These are phyloP conservation scores for Claviceps sp. DNA, from an alignment of 2,329 filamentous ascomycete genomes.

Conservation along the genomic window DNA sequence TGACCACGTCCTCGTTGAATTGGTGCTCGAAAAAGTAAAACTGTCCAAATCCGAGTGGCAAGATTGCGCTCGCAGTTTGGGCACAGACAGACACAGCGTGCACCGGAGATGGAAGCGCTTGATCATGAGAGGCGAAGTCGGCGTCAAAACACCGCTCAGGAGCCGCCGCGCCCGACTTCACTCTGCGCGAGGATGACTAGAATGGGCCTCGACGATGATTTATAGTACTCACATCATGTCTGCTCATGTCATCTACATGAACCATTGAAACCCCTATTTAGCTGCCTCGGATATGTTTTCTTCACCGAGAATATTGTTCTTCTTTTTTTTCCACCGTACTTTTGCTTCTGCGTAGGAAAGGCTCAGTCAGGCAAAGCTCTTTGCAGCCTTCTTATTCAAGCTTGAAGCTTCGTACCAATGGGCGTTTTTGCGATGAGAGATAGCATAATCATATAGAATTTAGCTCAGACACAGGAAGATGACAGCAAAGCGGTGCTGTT, in stretches of 20 bases:
- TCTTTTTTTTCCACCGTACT: no score
- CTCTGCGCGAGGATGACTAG: constrained; percentile 32
- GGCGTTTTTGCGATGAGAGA: no score
- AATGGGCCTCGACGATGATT: not conserved
- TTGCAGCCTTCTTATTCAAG: no score
- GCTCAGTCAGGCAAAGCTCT: no score
- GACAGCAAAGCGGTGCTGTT: no score
- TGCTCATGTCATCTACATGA: not conserved
- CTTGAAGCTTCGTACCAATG: no score
- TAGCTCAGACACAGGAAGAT: no score
- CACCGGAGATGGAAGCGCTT: constrained; percentile 51
- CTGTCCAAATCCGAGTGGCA: constrained; percentile 53
- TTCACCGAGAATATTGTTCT: no score
- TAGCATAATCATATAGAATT: no score
- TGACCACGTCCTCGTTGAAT: constrained; percentile 51
- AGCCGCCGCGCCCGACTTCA: constrained; percentile 33
- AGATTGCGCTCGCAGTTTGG: constrained; percentile 50
- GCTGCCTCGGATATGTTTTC: not conserved
- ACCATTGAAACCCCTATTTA: not conserved
- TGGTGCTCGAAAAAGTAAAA: constrained; percentile 53
- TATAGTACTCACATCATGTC: not conserved
- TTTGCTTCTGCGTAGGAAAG: no score
- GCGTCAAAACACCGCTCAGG: constrained; percentile 35
- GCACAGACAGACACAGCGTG: constrained; percentile 44
- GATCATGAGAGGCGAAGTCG: constrained; percentile 44